Evolutionary conservation across 257 asterid genomes (phyloP), one percentile per base, ranked within the genome.

Genomic region (Cinchona pubescens): DNA sequence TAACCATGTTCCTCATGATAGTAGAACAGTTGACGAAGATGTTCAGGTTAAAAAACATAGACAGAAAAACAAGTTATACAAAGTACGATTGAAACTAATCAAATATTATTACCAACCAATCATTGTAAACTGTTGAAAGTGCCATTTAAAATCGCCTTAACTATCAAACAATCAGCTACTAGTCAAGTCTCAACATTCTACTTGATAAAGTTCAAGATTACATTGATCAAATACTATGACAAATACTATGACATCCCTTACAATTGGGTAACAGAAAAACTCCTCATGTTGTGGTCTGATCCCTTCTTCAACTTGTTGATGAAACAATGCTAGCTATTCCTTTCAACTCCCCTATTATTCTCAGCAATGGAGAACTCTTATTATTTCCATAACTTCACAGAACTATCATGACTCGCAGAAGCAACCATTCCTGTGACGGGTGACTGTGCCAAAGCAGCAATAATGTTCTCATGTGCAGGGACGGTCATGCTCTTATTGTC

Each of bases 371-470:
- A 7, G 25, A 42, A 45, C 12, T 48, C 58, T 23, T 21, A 58
- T 87, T 81, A 93, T 87, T 94, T 94, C 98, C 98, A 94, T 59
- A 92, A 79, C 92, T 94, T 94, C 40, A 94, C 90, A 0, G 96
- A 89, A 68, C 93, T 90, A 85, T 94, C 97, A 27, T 94, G 98
- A 86, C 98, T 92, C 53, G 96, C 98, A 30, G 97, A 92, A 11
- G 97, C 97, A 25, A 94, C 97, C 97, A 85, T 88, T 77, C 97
- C 97, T 0, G 96, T 89, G 21, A 80, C 84, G 29, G 96, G 89
- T 18, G 98, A 92, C 82, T 90, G 97, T 0, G 96, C 97, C 85
- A 94, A 78, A 42, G 97, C 91, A 63, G 96, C 90, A 49, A 94
- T 80, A 77, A 94, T 87, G 83, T 79, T 81, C 79, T 92, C 97